Percentiles rank a stretch among this genome's conserved stretches.
phyloP scores from a whole-genome alignment of 2,329 filamentous ascomycete genomes.

The Fusarium anthophilum region DNA sequence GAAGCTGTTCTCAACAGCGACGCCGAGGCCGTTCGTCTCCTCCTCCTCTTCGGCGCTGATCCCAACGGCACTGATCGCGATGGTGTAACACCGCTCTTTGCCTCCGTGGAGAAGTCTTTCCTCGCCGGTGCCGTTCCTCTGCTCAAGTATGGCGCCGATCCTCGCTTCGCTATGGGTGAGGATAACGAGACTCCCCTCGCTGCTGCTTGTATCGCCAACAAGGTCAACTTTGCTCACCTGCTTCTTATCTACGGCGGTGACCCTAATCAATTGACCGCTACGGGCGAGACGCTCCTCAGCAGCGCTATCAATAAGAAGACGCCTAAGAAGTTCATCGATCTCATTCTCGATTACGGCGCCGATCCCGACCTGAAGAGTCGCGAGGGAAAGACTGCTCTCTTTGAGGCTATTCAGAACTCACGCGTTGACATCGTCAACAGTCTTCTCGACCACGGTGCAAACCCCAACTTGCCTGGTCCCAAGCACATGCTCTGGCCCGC shows the following conservation, averaged over 20 bases:
- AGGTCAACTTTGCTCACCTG: slow-evolving; percentile 66
- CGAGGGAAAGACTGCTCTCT: slow-evolving; percentile 70
- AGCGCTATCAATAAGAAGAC: slow-evolving; percentile 68
- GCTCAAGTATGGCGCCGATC: slow-evolving; percentile 71
- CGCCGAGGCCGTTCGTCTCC: slow-evolving; percentile 61
- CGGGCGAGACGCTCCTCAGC: slow-evolving; percentile 70
- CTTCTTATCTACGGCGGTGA: slow-evolving; percentile 71
- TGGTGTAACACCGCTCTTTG: slow-evolving; percentile 61
- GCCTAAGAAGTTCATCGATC: slow-evolving; percentile 63
- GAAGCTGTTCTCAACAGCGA: slow-evolving; percentile 63
- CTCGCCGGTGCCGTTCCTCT: slow-evolving; percentile 66
- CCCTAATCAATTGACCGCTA: slow-evolving; percentile 60
- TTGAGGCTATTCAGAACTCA: slow-evolving; percentile 66
- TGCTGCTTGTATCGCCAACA: slow-evolving; percentile 60
- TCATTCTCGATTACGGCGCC: slow-evolving; percentile 68
- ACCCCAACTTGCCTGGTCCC: slow-evolving; percentile 74
- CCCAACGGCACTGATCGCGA: slow-evolving; percentile 61
- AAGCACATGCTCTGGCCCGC: slow-evolving; percentile 76
- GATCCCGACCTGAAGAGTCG: slow-evolving; percentile 67
- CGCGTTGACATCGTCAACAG: slow-evolving; percentile 65
- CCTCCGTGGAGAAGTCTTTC: slow-evolving; percentile 62
- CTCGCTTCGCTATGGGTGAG: slow-evolving; percentile 60
- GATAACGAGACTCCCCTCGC: slow-evolving; percentile 65
- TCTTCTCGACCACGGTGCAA: slow-evolving; percentile 65
- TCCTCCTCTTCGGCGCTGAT: slow-evolving; percentile 66